Evolutionary conservation across 2,329 filamentous ascomycete species (phyloP), one percentile per base, ranked within the genome.

Genomic region (Parasarocladium wereldwijsianum): DNA sequence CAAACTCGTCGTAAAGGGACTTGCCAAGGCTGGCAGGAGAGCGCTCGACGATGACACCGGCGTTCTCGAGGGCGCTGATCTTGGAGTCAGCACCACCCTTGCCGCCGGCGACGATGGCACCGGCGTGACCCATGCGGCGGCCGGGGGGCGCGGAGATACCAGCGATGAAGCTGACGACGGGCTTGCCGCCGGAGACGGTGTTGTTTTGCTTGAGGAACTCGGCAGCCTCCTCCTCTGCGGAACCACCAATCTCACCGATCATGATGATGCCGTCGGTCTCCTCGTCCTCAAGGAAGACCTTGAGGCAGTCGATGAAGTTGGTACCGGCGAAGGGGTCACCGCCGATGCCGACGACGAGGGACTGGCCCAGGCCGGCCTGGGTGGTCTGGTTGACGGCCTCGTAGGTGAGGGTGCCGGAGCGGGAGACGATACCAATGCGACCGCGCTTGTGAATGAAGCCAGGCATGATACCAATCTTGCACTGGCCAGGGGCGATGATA

Each of bases 361-460:
- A 94, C 69, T 98, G 90, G 42, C 90, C 90, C 36, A 98, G 81
- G 40, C 90, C 90, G 46, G 85, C 79, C 68, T 90, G 82, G 43
- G 90, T 96, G 50, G 90, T 98, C 66, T 98, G 90, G 73, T 96
- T 96, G 62, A 98, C 90, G 52, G 90, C 90, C 68, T 98, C 90
- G 68, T 98, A 98, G 52, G 90, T 98, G 40, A 98, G 76, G 44
- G 90, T 98, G 51, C 90, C 90, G 51, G 90, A 96, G 49, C 90
- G 82, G 47, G 86, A 94, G 60, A 98, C 90, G 58, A 98, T 96
- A 52, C 90, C 90, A 54, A 98, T 86, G 57, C 90, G 86, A 48
- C 90, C 90, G 60, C 86, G 84, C 75, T 96, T 96, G 76, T 98
- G 90, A 66, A 98, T 96, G 71, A 96, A 94, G 49, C 90, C 90